Conservation (phyloP, 2,329 filamentous ascomycete genomes). For the Diplodia seriata region DNA sequence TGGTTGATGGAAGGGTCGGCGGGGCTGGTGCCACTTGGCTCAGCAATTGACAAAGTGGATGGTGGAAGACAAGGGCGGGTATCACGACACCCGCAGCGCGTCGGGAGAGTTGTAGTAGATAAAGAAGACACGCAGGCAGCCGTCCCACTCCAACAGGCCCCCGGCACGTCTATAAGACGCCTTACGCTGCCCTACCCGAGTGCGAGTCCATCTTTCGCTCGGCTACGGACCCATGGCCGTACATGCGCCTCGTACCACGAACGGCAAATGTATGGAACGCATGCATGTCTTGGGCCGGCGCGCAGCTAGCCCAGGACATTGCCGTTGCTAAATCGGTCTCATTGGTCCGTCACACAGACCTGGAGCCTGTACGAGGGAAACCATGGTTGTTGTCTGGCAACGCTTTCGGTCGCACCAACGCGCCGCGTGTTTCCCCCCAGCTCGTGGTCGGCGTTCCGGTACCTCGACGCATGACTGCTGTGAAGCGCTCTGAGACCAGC, state of each 20-base stretch:
- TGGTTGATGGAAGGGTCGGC: not conserved
- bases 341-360: not conserved
- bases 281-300: constrained; percentile 18
- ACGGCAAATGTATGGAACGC: not conserved
- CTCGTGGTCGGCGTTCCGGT: constrained; percentile 6
- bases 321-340: constrained; percentile 9
- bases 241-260: constrained; percentile 11
- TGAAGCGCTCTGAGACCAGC: not conserved
- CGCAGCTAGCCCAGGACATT: not conserved
- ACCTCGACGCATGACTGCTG: not conserved
- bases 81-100: constrained; percentile 21
- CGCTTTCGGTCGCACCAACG: constrained; percentile 1
- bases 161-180: not conserved
- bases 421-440: not conserved
- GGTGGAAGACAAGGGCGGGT: constrained; percentile 28
- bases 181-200: not conserved
- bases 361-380: not conserved
- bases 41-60: not conserved
- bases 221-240: not conserved
- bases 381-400: not conserved
- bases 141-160: not conserved
- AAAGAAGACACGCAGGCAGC: not conserved
- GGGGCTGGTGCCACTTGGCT: not conserved
- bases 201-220: not conserved
- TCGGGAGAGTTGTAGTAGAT: not conserved